Percentiles rank a stretch among this genome's conserved stretches.
Conservation (phyloP, 441 rosid species). For the Aleurites moluccanus region DNA sequence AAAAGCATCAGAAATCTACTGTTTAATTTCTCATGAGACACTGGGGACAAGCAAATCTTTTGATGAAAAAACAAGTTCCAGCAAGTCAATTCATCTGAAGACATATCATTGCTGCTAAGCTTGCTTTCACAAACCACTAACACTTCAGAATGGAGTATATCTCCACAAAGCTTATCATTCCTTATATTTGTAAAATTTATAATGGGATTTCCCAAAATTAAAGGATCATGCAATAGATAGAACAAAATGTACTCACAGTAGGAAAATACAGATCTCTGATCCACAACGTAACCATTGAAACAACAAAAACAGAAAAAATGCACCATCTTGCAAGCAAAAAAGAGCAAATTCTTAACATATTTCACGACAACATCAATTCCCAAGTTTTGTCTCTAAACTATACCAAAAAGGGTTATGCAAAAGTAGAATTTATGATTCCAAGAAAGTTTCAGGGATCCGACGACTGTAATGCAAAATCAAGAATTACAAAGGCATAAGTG, state of each 20-base stretch:
- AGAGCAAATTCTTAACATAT: background rate
- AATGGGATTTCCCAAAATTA: background rate
- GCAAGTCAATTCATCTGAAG: background rate
- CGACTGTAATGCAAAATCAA: background rate
- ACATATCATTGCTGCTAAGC: background rate
- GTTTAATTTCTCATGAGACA: constrained; percentile 6
- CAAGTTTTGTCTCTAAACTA: background rate
- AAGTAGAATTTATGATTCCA: background rate
- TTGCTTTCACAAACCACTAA: background rate
- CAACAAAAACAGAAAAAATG: background rate
- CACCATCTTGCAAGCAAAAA: background rate
- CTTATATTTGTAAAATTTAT: background rate
- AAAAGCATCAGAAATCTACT: constrained; percentile 4
- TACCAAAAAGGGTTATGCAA: background rate
- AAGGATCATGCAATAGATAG: no score
- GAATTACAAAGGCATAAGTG: background rate
- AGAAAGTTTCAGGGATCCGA: constrained; percentile 3
- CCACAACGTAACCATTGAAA: background rate
- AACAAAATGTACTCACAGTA: background rate
- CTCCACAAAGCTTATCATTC: no score
- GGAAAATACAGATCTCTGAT: background rate
- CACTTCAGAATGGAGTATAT: no score
- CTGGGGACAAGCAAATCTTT: constrained; percentile 19
- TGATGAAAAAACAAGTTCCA: constrained; percentile 15
- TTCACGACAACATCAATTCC: background rate